phyloP scores from a whole-genome alignment of 306 rosid species.

The Quercus agrifolia region DNA sequence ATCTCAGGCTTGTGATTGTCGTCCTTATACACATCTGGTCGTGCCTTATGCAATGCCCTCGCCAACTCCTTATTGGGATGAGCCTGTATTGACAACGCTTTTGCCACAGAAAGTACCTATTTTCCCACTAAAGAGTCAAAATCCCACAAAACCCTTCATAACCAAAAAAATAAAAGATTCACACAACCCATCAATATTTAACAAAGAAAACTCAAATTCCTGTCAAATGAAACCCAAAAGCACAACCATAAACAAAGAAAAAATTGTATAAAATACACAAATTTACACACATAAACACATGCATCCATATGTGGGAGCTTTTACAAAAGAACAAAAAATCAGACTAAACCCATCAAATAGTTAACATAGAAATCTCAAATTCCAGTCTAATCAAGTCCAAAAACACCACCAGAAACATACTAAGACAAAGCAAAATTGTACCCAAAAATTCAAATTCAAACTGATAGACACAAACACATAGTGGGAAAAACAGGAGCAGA shows the following conservation, averaged over 20 bases:
- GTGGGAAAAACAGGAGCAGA: not conserved
- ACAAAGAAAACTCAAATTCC: too few species aligned
- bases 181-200: not conserved
- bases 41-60: slow-evolving; percentile 63
- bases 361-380: not conserved
- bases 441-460: not conserved
- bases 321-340: not conserved
- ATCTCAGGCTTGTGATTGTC: slow-evolving; percentile 97
- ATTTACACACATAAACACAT: too few species aligned
- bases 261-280: too few species aligned
- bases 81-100: slow-evolving; percentile 94
- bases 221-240: too few species aligned
- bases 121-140: not conserved
- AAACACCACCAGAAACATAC: not conserved
- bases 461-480: not conserved
- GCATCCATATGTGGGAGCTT: not conserved
- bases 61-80: slow-evolving; percentile 96
- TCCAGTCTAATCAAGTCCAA: not conserved
- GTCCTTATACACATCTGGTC: slow-evolving; percentile 73
- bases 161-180: slow-evolving; percentile 7
- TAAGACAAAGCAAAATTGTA: not conserved
- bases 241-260: too few species aligned
- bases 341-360: not conserved
- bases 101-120: slow-evolving; percentile 83
- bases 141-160: not conserved